Evolutionary conservation across 1,284 basidiomycete species (phyloP).

Genomic region (Leccinum pachyderme): DNA sequence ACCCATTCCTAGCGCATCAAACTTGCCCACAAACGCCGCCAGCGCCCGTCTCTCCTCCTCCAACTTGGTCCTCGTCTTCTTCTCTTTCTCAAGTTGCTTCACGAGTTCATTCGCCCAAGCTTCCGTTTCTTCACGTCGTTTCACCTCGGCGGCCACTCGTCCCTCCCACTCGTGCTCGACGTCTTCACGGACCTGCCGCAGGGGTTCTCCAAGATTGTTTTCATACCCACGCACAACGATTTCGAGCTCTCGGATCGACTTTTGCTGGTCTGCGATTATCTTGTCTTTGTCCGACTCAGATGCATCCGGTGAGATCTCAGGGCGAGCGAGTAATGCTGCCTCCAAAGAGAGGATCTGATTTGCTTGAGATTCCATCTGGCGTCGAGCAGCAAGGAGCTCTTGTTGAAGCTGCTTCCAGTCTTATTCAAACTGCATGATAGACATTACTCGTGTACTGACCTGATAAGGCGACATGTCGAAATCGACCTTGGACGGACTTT

Average conservation of each 20-base stretch:
- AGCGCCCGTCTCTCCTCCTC: conserved; percentile 75
- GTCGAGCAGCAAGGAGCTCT: conserved; percentile 74
- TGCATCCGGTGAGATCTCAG: conserved; percentile 55
- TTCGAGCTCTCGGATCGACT: conserved; percentile 70
- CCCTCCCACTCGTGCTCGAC: conserved; percentile 76
- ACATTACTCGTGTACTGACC: conserved; percentile 38
- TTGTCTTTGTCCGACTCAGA: conserved; percentile 70
- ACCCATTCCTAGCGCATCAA: conserved; percentile 62
- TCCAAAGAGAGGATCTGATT: conserved; percentile 81
- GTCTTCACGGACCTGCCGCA: conserved; percentile 72
- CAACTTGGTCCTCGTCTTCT: conserved; percentile 59
- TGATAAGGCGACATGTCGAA: conserved; percentile 84
- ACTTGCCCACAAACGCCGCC: conserved; percentile 72
- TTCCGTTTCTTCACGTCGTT: conserved; percentile 62
- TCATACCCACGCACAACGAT: conserved; percentile 69
- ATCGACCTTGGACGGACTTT: conserved; percentile 80
- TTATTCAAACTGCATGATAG: conserved; percentile 1
- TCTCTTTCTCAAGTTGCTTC: conserved; percentile 72
- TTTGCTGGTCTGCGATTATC: conserved; percentile 64
- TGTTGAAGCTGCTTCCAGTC: conserved; percentile 68
- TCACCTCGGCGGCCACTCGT: conserved; percentile 60
- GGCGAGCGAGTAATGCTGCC: conserved; percentile 62
- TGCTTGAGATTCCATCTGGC: conserved; percentile 73
- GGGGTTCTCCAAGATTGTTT: conserved; percentile 67
- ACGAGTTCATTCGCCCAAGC: conserved; percentile 70